phyloP scores from a whole-genome alignment of 768 basidiomycete species.

The Daedalea quercina region DNA sequence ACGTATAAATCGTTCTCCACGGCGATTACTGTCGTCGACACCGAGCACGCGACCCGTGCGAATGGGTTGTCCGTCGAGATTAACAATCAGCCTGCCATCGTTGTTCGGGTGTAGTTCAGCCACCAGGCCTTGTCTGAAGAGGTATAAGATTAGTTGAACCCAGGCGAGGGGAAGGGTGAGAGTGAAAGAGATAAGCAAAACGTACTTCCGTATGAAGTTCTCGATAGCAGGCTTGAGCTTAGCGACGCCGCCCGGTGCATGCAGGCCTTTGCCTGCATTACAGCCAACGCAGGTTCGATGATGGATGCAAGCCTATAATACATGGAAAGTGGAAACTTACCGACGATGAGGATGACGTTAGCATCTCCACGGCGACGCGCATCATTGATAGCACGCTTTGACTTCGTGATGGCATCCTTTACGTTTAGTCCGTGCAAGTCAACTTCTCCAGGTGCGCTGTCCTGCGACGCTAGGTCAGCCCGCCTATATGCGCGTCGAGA shows the following conservation, averaged over 20 bases:
- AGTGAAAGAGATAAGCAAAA: background rate
- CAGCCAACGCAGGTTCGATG: no score
- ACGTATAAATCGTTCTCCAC: no score
- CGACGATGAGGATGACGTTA: conserved; percentile 79
- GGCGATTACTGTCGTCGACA: conserved; percentile 51
- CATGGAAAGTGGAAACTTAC: conserved; percentile 35
- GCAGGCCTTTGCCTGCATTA: conserved; percentile 67
- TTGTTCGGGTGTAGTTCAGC: conserved; percentile 78
- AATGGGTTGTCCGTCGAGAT: conserved; percentile 40
- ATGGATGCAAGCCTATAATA: background rate
- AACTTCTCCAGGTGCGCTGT: conserved; percentile 66
- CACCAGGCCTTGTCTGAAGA: conserved; percentile 70
- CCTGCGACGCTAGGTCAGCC: conserved; percentile 26
- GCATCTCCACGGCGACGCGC: conserved; percentile 58
- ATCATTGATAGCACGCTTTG: conserved; percentile 61
- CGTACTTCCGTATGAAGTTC: conserved; percentile 73
- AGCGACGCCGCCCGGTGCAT: conserved; percentile 66
- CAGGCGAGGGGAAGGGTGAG: background rate
- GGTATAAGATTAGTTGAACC: no score
- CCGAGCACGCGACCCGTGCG: conserved; percentile 37
- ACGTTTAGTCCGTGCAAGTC: conserved; percentile 93
- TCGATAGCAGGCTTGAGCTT: conserved; percentile 93
- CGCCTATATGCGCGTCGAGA: background rate
- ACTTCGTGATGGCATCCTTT: conserved; percentile 78
- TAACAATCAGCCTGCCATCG: conserved; percentile 77